Conservation (phyloP, 108 stramenopile species). For the Cyclotella baltica region DNA sequence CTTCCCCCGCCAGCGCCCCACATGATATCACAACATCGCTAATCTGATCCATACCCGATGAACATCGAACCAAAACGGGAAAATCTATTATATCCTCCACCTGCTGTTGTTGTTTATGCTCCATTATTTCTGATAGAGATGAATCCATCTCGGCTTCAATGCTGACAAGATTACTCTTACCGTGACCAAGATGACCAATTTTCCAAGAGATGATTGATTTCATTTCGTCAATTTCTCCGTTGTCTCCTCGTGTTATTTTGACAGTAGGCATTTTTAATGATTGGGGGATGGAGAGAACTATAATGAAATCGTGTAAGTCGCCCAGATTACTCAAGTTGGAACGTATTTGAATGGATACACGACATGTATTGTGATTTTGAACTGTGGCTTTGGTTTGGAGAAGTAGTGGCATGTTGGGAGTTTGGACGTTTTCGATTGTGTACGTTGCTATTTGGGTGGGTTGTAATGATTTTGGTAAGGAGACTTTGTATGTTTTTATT, state of each 20-base stretch:
- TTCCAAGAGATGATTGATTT: slow-evolving; percentile 74
- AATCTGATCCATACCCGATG: slow-evolving; percentile 67
- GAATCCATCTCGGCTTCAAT: slow-evolving; percentile 51
- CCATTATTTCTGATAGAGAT: background rate
- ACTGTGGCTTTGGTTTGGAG: slow-evolving; percentile 71
- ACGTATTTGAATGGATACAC: slow-evolving; percentile 80
- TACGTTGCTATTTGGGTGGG: slow-evolving; percentile 54
- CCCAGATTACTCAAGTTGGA: slow-evolving; percentile 75
- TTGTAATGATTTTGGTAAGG: slow-evolving; percentile 63
- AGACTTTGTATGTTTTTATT: slow-evolving; percentile 28
- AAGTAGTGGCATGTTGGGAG: slow-evolving; percentile 73
- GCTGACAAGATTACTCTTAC: slow-evolving; percentile 71
- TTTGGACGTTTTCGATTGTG: slow-evolving; percentile 36
- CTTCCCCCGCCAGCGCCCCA: background rate
- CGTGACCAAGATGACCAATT: slow-evolving; percentile 62
- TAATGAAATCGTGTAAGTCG: slow-evolving; percentile 65
- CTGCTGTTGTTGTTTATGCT: slow-evolving; percentile 15
- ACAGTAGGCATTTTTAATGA: slow-evolving; percentile 54
- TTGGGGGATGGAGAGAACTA: slow-evolving; percentile 62
- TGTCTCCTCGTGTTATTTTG: slow-evolving; percentile 54
- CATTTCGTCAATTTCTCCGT: slow-evolving; percentile 63
- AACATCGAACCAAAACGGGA: slow-evolving; percentile 75
- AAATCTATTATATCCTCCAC: slow-evolving; percentile 46
- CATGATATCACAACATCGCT: slow-evolving; percentile 42
- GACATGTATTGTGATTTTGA: slow-evolving; percentile 46